Evolutionary conservation across 1,284 basidiomycete genomes (phyloP), one percentile per base, ranked within the genome.

Genomic region (Agaricales sp.): DNA sequence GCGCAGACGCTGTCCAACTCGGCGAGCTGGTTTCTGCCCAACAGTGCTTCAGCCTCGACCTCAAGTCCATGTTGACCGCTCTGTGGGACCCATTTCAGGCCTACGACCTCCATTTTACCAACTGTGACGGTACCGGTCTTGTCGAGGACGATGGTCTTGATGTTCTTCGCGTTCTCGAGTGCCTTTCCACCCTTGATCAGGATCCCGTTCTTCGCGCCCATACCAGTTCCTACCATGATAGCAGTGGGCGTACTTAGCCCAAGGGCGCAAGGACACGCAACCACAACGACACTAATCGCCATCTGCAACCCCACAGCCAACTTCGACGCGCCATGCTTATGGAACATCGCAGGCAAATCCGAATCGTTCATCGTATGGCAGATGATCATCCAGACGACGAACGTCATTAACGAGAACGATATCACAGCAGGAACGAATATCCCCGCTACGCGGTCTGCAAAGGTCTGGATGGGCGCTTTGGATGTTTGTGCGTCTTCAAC

Each of bases 191-290:
- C 94, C 63, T 99, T 99, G 79, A 99, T 98, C 45, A 99, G 70
- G 54, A 99, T 99, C 0, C 96, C 96, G 60, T 98, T 93, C 70
- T 89, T 78, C 11, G 96, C 96, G 1, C 96, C 96, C 49, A 99
- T 85, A 0, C 96, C 96, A 0, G 96, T 99, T 23, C 96, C 96
- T 37, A 99, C 96, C 96, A 99, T 99, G 66, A 99, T 94, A 1
- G 96, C 96, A 0, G 96, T 99, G 0, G 96, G 96, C 0, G 96
- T 99, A 51, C 89, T 91, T 49, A 99, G 76, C 2, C 96, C 96
- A 22, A 99, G 77, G 0, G 96, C 96, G 62, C 96, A 99, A 0
- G 96, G 96, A 63, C 96, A 99, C 2, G 96, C 96, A 50, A 99
- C 94, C 43, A 99, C 96, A 51, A 99, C 81, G 54, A 99, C 95